Evolutionary conservation across 805 yeast species (phyloP).

Genomic region (Hanseniaspora meyeri): DNA sequence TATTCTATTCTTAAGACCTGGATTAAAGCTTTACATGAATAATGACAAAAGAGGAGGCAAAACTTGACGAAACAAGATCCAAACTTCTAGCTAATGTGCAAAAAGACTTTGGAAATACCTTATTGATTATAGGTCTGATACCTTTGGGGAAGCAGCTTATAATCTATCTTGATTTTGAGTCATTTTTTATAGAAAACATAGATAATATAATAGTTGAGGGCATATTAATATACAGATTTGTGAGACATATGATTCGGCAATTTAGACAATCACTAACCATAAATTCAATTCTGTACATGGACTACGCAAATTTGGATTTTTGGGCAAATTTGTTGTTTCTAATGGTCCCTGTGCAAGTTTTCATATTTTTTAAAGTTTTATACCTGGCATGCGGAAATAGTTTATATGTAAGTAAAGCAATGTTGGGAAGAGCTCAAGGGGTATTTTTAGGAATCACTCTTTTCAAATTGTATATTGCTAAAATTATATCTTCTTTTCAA

Average conservation of each 20-base stretch:
- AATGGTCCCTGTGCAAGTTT: neutral
- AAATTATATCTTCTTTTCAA: neutral
- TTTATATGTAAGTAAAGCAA: neutral
- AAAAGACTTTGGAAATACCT: neutral
- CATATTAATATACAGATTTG: neutral
- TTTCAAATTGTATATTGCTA: neutral
- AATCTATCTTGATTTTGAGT: neutral
- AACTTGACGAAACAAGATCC: neutral
- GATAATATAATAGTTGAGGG: neutral
- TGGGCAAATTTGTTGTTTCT: neutral
- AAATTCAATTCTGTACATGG: neutral
- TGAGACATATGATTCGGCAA: neutral
- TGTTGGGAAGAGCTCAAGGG: neutral
- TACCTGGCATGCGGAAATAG: neutral
- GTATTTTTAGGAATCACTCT: neutral
- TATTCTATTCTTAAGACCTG: too few relatives aligned
- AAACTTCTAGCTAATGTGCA: neutral
- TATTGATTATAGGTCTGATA: neutral
- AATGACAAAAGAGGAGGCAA: too few relatives aligned
- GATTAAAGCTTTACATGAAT: too few relatives aligned
- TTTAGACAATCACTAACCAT: neutral
- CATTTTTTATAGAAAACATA: neutral
- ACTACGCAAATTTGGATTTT: neutral
- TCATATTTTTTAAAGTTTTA: neutral
- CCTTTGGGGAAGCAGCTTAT: neutral